Percentiles rank a stretch among this genome's conserved stretches.
These are phyloP conservation scores for Trichoderma polysporum DNA, from an alignment of 2,329 filamentous ascomycete genomes.

Conservation along the genomic window DNA sequence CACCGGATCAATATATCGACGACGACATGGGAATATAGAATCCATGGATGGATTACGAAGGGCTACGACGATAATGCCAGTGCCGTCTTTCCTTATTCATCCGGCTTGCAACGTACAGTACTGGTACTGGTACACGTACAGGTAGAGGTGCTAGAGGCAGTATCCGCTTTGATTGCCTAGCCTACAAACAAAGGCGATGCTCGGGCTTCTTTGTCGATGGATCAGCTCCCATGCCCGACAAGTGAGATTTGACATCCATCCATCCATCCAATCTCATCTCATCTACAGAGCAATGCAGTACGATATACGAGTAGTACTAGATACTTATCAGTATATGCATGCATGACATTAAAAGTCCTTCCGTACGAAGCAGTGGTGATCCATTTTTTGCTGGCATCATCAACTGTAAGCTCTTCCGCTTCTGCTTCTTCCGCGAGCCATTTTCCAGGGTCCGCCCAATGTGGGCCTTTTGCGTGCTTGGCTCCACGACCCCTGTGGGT, in stretches of 20 bases:
- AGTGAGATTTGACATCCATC: too few relatives aligned
- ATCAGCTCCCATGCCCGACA: not conserved
- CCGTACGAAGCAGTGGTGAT: too few relatives aligned
- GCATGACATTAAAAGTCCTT: too few relatives aligned
- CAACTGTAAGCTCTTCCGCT: not conserved
- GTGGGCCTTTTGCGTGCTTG: not conserved
- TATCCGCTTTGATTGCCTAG: not conserved
- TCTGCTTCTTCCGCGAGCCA: conserved; percentile 1
- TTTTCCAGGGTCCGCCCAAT: conserved; percentile 15
- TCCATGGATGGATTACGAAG: too few relatives aligned
- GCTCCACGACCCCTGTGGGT: not conserved
- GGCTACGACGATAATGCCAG: not conserved
- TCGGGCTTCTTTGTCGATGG: not conserved
- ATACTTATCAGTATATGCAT: too few relatives aligned
- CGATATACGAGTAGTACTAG: too few relatives aligned
- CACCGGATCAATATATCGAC: not conserved
- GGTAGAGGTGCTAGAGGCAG: not conserved
- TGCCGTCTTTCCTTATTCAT: not conserved
- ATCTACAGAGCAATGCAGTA: not conserved
- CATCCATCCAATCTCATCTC: not conserved
- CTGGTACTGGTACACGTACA: not conserved
- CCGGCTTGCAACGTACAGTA: not conserved
- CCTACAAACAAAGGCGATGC: not conserved
- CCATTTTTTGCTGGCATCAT: not conserved
- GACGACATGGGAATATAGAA: not conserved